Evolutionary conservation across 805 yeast species (phyloP).

Genomic region (Hanseniaspora guilliermondii): DNA sequence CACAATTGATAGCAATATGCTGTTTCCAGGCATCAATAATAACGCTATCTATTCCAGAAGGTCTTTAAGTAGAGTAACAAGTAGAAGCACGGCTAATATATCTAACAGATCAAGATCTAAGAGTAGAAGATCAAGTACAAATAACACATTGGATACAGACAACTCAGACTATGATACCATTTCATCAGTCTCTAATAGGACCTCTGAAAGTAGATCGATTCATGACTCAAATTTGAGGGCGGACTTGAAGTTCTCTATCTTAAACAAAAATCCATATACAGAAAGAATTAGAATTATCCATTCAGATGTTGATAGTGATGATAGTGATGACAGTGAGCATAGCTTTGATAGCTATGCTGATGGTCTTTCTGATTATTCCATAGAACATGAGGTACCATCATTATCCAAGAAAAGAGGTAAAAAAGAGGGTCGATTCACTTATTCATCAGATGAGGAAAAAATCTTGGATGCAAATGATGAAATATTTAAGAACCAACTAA

Average conservation of each 20-base stretch:
- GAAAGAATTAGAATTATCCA: conserved; percentile 6
- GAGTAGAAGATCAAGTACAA: neutral
- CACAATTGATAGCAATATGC: neutral
- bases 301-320: neutral
- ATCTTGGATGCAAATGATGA: conserved; percentile 8
- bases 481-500: neutral
- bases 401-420: neutral
- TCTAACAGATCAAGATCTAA: neutral
- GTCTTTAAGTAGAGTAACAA: conserved; percentile 10
- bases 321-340: neutral
- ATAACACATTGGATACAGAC: neutral
- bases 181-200: neutral
- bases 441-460: conserved; percentile 11
- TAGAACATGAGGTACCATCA: neutral
- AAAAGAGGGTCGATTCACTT: neutral
- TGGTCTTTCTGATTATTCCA: neutral
- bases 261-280: conserved; percentile 8
- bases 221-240: conserved; percentile 6
- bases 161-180: neutral
- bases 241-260: conserved; percentile 3
- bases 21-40: neutral
- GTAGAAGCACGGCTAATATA: neutral
- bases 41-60: conserved; percentile 12
- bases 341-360: neutral
- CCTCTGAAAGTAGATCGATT: conserved; percentile 5